Evolutionary conservation across 129 eudicot species (phyloP).

Genomic region (Ambrosia trifida): DNA sequence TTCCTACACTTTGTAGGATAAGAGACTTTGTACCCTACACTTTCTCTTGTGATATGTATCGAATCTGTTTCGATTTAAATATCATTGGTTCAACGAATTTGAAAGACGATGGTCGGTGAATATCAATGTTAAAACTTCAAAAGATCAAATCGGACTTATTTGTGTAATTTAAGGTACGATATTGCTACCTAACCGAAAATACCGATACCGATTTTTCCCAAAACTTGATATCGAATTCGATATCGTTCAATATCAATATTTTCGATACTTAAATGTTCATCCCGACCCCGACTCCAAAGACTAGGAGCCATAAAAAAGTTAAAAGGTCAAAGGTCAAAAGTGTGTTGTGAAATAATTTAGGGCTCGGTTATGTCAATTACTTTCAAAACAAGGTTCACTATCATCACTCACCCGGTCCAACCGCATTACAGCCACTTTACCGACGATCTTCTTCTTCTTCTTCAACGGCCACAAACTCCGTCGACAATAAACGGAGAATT

Average conservation of each 20-base stretch:
- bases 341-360: neutral
- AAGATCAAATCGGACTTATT: neutral
- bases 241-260: too few relatives aligned
- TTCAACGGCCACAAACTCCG: conserved; percentile 11
- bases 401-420: neutral
- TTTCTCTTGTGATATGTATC: too few relatives aligned
- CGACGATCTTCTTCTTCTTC: conserved; percentile 25
- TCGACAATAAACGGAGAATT: conserved; percentile 1
- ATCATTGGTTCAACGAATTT: neutral
- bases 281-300: too few relatives aligned
- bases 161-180: neutral
- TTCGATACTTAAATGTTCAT: too few relatives aligned
- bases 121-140: neutral
- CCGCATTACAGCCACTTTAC: neutral
- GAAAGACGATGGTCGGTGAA: neutral
- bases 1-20: too few relatives aligned
- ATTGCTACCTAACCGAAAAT: too few relatives aligned
- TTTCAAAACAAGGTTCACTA: neutral
- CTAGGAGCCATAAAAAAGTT: neutral
- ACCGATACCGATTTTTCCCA: too few relatives aligned
- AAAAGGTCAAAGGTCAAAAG: neutral
- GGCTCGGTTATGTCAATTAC: neutral
- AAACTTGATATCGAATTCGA: too few relatives aligned
- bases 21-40: too few relatives aligned
- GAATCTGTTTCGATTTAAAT: neutral